These are phyloP conservation scores for Chytriomyces hyalinus DNA, from an alignment of 192 early-diverging fungal genomes.

Conservation along the genomic window DNA sequence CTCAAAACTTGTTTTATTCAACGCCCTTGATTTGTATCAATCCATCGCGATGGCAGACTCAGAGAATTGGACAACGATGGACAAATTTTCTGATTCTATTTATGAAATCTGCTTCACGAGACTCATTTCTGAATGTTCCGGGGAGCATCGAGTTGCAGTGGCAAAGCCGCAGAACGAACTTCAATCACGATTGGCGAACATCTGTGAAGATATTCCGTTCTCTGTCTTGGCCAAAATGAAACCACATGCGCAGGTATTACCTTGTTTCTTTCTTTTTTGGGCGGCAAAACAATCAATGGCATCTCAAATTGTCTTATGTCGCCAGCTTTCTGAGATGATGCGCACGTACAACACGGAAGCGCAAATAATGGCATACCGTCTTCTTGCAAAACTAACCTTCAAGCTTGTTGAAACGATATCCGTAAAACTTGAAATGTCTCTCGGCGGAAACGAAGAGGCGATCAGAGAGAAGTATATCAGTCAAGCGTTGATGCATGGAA, in stretches of 20 bases:
- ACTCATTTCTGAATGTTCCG: slow-evolving; percentile 21
- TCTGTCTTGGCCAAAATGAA: slow-evolving; percentile 30
- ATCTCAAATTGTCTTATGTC: not conserved
- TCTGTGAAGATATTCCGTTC: slow-evolving; percentile 27
- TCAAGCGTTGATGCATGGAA: slow-evolving; percentile 1
- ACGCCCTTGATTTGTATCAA: slow-evolving; percentile 15
- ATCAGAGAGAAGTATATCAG: not conserved
- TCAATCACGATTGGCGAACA: slow-evolving; percentile 32
- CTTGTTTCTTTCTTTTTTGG: slow-evolving; percentile 11
- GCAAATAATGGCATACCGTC: slow-evolving; percentile 38
- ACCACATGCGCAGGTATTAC: slow-evolving; percentile 34
- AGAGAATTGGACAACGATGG: slow-evolving; percentile 14
- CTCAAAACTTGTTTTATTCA: slow-evolving; percentile 1
- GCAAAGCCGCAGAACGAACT: slow-evolving; percentile 29
- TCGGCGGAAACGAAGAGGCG: slow-evolving; percentile 4
- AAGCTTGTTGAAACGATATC: slow-evolving; percentile 44
- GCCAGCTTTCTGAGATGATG: slow-evolving; percentile 43
- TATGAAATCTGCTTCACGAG: slow-evolving; percentile 14
- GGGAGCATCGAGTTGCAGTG: not conserved
- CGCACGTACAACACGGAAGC: slow-evolving; percentile 39
- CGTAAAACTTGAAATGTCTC: slow-evolving; percentile 46
- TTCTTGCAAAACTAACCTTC: slow-evolving; percentile 41
- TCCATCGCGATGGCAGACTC: not conserved
- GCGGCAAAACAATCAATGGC: not conserved
- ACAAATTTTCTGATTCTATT: slow-evolving; percentile 11